phyloP scores from a whole-genome alignment of 331 rosid genomes.

The Saraca asoca region DNA sequence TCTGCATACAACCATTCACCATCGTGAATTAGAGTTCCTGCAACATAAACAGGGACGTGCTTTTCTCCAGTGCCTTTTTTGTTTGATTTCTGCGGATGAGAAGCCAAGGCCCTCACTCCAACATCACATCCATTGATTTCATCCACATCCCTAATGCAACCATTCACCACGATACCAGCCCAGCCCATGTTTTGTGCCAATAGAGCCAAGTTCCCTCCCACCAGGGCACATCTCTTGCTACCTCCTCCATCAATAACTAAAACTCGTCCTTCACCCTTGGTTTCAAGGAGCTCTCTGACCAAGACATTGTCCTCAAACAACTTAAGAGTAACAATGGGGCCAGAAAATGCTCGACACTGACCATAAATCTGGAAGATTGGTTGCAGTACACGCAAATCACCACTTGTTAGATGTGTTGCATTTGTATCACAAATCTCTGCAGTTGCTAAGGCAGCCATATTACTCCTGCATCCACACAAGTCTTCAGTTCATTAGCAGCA shows the following conservation, averaged over 20 bases:
- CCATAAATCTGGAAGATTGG: conserved; percentile 47
- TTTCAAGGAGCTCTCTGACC: conserved; percentile 46
- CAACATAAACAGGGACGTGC: conserved; percentile 55
- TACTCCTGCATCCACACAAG: conserved; percentile 31
- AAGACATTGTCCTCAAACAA: conserved; percentile 54
- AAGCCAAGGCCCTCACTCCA: conserved; percentile 71
- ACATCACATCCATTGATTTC: conserved; percentile 67
- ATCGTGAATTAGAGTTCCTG: conserved; percentile 57
- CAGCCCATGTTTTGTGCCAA: conserved; percentile 68
- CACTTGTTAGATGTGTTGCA: conserved; percentile 46
- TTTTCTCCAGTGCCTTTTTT: conserved; percentile 61
- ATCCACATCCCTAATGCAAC: conserved; percentile 81
- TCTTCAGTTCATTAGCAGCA: not conserved
- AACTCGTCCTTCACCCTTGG: conserved; percentile 50
- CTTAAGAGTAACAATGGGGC: conserved; percentile 40
- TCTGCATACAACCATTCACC: conserved; percentile 88
- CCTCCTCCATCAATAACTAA: conserved; percentile 52
- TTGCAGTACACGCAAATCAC: conserved; percentile 49
- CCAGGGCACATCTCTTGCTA: conserved; percentile 49
- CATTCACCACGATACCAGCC: conserved; percentile 71
- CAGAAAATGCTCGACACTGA: conserved; percentile 32
- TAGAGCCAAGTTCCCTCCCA: conserved; percentile 53
- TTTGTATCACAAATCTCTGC: conserved; percentile 71
- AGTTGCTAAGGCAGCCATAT: conserved; percentile 59
- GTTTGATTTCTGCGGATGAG: conserved; percentile 61